These are phyloP conservation scores for Xylaria longipes DNA, from an alignment of 495 filamentous ascomycete genomes.

Conservation along the genomic window DNA sequence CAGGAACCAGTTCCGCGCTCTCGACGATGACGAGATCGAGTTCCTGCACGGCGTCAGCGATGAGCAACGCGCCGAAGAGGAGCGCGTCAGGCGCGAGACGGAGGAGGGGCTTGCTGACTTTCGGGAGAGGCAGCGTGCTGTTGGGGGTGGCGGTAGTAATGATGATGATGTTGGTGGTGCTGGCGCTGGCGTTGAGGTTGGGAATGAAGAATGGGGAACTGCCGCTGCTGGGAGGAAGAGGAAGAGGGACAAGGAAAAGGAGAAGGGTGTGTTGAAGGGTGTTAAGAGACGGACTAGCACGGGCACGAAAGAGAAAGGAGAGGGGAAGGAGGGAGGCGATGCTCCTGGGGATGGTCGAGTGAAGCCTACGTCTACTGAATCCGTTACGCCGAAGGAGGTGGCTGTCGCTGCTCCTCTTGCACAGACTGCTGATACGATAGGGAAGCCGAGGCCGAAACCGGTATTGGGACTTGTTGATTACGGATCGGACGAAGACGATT, in stretches of 20 bases:
- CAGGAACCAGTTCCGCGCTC: conserved; percentile 90
- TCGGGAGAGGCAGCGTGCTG: conserved; percentile 60
- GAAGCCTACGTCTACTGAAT: neutral
- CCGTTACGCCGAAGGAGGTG: neutral
- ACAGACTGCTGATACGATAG: neutral
- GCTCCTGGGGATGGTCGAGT: no score
- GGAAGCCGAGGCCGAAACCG: conserved; percentile 25
- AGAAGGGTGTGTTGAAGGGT: conserved; percentile 27
- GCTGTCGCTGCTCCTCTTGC: neutral
- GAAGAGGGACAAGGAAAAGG: conserved; percentile 38
- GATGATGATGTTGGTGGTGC: conserved; percentile 43
- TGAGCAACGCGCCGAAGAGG: conserved; percentile 73
- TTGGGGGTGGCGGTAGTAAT: conserved; percentile 24
- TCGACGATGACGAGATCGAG: conserved; percentile 93
- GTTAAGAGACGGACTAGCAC: conserved; percentile 26
- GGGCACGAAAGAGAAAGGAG: neutral
- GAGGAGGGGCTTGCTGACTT: conserved; percentile 75
- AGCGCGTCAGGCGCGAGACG: conserved; percentile 73
- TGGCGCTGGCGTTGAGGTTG: conserved; percentile 36
- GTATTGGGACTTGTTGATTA: conserved; percentile 42
- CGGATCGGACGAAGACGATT: conserved; percentile 41
- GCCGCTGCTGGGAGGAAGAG: conserved; percentile 22
- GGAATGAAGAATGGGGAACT: conserved; percentile 30
- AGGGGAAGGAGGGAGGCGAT: neutral
- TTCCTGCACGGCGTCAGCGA: conserved; percentile 83